Evolutionary conservation across 306 rosid species (phyloP).

Genomic region (Pueraria montana): DNA sequence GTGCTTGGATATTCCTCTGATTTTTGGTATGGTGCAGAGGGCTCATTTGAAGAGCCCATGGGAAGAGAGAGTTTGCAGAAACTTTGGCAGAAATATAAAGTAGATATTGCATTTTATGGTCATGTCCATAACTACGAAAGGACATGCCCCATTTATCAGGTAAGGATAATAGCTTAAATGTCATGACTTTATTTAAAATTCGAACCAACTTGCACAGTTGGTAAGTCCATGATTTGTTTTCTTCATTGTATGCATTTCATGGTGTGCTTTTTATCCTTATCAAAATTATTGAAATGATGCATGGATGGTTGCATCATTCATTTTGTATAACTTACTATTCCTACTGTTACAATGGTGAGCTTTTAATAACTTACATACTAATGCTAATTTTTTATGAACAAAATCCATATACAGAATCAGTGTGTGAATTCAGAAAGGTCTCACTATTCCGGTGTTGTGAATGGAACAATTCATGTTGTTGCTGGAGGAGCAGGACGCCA

Average conservation of each 20-base stretch:
- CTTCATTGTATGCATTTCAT: constrained; percentile 26
- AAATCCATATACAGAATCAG: constrained; percentile 60
- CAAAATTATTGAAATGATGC: constrained; percentile 21
- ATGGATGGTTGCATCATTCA: neutral
- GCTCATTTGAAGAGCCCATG: constrained; percentile 91
- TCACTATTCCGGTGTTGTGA: constrained; percentile 65
- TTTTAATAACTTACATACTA: constrained; percentile 25
- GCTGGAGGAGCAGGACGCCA: constrained; percentile 87
- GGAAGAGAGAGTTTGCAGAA: constrained; percentile 92
- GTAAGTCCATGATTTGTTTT: constrained; percentile 6
- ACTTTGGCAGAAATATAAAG: constrained; percentile 94
- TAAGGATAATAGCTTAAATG: constrained; percentile 46
- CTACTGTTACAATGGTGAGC: neutral
- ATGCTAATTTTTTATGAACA: constrained; percentile 26
- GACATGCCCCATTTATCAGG: constrained; percentile 93
- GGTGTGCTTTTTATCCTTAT: neutral
- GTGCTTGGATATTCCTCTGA: constrained; percentile 92
- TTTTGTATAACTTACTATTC: neutral
- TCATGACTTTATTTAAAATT: constrained; percentile 21
- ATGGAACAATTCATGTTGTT: constrained; percentile 91
- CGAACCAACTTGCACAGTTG: constrained; percentile 16
- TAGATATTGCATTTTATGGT: constrained; percentile 88
- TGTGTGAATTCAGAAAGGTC: constrained; percentile 71
- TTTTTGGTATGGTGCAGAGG: constrained; percentile 66
- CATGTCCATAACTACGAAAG: constrained; percentile 95